Base-by-base conservation (phyloP, 2,329 filamentous ascomycete genomes). In the Myotisia sp. region DNA sequence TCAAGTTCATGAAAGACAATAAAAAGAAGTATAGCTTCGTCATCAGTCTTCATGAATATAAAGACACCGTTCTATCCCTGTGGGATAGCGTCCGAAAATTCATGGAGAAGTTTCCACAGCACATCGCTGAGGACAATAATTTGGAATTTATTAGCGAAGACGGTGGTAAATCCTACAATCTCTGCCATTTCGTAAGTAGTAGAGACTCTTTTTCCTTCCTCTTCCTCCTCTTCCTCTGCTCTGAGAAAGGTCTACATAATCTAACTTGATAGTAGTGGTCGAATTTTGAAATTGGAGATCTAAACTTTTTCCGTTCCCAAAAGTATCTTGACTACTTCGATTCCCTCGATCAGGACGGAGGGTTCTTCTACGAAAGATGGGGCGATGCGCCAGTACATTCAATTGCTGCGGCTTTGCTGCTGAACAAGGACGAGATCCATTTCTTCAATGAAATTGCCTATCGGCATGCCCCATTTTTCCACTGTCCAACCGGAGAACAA, bases 391-490 rank as follows among this genome's bases (percentile, higher is more conserved):
- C 90, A 0, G 84, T 98, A 4, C 90, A 98, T 64, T 94, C 87
- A n/a, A 94, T 98, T 46, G 90, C 83, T 9, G 90, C 90, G 3
- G 71, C 71, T 40, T 64, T 98, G 26, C 71, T 95, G 58, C 68
- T 98, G 44, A 78, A 81, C 59, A 94, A 92, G 65, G 80, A 90
- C 32, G 77, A 98, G 56, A 76, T 98, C 42, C 90, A 98, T 59
- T 98, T 98, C 67, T 98, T 95, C 68, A 83, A 98, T 59, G 87
- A 98, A 52, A 98, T 98, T 50, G 87, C 83, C 39, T 98, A 98
- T 62, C 94, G 85, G 61, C 90, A 98, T 55, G 81, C 94, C 16
- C 90, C 90, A 14, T 98, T 98, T 57, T 95, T 86, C 3, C 90
- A 98, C 61, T 98, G 90, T 60, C 90, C 90, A 2, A 93, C 85